Evolutionary conservation across 345 rosid species (phyloP), one percentile per base, ranked within the genome.

Genomic region (Sonneratia caseolaris): DNA sequence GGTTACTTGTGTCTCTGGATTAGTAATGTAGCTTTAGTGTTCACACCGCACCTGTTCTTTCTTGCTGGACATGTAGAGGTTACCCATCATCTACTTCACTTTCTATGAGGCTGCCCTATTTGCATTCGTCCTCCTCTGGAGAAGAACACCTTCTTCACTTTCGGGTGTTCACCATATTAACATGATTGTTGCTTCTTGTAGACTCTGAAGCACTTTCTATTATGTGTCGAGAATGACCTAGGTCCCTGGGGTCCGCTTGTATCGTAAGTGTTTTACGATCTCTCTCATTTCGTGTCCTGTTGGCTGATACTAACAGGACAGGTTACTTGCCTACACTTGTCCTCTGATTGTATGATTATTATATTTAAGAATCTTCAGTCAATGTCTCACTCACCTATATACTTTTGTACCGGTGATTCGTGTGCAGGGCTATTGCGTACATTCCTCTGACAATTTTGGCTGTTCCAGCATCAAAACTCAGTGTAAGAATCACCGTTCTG

Each of bases 171-270:
- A 22, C 43, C 48, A 35, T 42, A 53, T 37, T 22, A 19, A 73
- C 38, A 27, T 16, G 32, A 13, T 37, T 36, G 5, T 47, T 40
- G 48, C 43, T 59, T 73, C 68, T 15, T 85, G 82, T 92, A 96
- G 99, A 86, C 88, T 16, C 75, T 95, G 81, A 95, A 83, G 90
- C 91, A 92, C 73, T 95, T 95, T 84, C 79, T 95, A 71, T 45
- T 85, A 83, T 95, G 99, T 98, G 98, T 95, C 81, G 86, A 92
- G 35, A 75, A 82, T 77, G 97, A 95, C 79, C 90, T 95, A 64
- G 99, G 99, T 21, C 87, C 92, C 68, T 95, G 97, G 99, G 99
- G 99, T 75, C 99, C 99, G 3, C 84, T 95, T 45, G 97, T 82
- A 27, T 73, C 92, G 99, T 95, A 83, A 92, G 97, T 85, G 49